These are phyloP conservation scores for Aspergillus pseudonomiae DNA, from an alignment of 2,329 filamentous ascomycete genomes.

Conservation along the genomic window DNA sequence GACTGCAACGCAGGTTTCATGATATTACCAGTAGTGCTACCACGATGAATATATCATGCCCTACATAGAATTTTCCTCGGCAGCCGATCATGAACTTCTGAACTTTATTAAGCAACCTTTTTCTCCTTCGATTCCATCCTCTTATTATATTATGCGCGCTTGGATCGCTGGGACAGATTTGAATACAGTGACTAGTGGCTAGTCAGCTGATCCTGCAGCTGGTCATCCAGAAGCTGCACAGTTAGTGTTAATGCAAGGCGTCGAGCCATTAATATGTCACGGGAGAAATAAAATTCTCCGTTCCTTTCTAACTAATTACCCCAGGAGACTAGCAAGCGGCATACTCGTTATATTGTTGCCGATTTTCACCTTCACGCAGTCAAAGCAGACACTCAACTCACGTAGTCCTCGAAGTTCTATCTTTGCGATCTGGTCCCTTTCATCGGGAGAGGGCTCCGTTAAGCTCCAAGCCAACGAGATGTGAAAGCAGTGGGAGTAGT, in stretches of 20 bases:
- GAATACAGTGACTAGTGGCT: background rate
- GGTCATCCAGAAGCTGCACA: background rate
- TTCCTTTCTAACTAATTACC: slow-evolving; percentile 11
- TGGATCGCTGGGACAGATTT: background rate
- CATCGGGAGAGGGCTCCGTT: slow-evolving; percentile 52
- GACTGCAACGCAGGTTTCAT: too few relatives aligned
- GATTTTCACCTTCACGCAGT: slow-evolving; percentile 72
- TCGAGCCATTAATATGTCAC: background rate
- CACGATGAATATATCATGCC: too few relatives aligned
- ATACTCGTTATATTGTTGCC: slow-evolving; percentile 64
- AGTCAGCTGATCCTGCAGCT: background rate
- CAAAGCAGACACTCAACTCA: slow-evolving; percentile 56
- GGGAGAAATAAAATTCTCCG: background rate
- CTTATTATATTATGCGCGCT: too few relatives aligned
- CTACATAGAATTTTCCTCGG: too few relatives aligned
- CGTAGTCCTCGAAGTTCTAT: slow-evolving; percentile 35
- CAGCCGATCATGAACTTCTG: too few relatives aligned
- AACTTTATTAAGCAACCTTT: too few relatives aligned
- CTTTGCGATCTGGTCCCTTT: slow-evolving; percentile 34
- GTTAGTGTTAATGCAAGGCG: background rate
- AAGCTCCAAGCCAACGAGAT: slow-evolving; percentile 88
- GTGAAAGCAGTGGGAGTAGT: slow-evolving; percentile 70
- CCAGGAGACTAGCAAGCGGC: slow-evolving; percentile 21
- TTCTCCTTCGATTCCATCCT: too few relatives aligned
- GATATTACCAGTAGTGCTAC: too few relatives aligned